These are phyloP conservation scores for Talaromyces islandicus DNA, from an alignment of 2,329 filamentous ascomycete genomes.

Conservation along the genomic window DNA sequence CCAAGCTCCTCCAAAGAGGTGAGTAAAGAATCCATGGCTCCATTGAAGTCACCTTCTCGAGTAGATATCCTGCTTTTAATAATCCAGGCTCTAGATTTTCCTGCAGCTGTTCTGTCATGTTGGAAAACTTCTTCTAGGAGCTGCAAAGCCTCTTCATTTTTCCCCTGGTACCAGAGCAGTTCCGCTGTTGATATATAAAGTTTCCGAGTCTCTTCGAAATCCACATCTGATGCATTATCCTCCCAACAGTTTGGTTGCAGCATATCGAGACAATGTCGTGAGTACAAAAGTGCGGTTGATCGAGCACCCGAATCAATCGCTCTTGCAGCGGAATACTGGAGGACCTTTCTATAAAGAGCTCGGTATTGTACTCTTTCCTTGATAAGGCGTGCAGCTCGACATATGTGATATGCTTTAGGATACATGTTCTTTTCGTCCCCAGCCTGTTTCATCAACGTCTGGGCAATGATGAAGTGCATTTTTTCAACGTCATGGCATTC, in stretches of 20 bases:
- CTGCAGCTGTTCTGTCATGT: constrained; percentile 64
- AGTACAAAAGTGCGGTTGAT: constrained; percentile 76
- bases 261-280: constrained; percentile 68
- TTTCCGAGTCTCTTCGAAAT: constrained; percentile 79
- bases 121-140: constrained; percentile 66
- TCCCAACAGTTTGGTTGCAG: constrained; percentile 76
- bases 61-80: constrained; percentile 74
- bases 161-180: constrained; percentile 72
- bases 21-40: constrained; percentile 64
- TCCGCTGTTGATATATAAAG: constrained; percentile 75
- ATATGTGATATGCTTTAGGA: constrained; percentile 73
- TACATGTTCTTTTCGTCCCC: constrained; percentile 61
- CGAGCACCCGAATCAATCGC: constrained; percentile 78
- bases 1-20: constrained; percentile 66
- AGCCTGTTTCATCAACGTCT: constrained; percentile 69
- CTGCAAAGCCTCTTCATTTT: constrained; percentile 60
- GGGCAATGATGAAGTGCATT: constrained; percentile 89
- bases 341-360: constrained; percentile 63
- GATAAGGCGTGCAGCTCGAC: constrained; percentile 69
- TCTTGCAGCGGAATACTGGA: constrained; percentile 71
- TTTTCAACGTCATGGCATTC: constrained; percentile 61
- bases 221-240: constrained; percentile 62
- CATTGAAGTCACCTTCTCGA: constrained; percentile 64
- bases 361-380: constrained; percentile 57
- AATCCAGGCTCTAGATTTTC: constrained; percentile 79